These are phyloP conservation scores for Tolypocladium ovalisporum DNA, from an alignment of 2,329 filamentous ascomycete genomes.

Conservation along the genomic window DNA sequence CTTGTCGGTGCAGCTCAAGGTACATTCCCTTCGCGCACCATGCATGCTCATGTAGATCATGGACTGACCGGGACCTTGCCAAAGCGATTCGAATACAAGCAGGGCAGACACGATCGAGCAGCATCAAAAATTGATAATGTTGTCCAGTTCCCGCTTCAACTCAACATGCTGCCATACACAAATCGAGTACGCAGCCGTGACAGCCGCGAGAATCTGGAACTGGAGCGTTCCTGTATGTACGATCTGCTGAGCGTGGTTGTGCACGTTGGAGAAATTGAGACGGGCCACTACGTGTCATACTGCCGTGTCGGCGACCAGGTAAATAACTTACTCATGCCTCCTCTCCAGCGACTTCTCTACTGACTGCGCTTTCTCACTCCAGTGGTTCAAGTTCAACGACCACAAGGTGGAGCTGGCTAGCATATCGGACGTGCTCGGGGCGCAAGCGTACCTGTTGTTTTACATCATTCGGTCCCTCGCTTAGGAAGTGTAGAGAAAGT, in stretches of 20 bases:
- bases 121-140: conserved; percentile 82
- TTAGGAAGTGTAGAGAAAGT: neutral
- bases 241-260: conserved; percentile 85
- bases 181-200: conserved; percentile 47
- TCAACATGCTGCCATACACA: conserved; percentile 88
- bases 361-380: conserved; percentile 5
- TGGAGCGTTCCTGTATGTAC: conserved; percentile 62
- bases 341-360: conserved; percentile 1
- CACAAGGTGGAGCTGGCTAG: conserved; percentile 79
- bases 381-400: conserved; percentile 97
- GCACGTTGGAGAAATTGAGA: conserved; percentile 86
- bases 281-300: conserved; percentile 87
- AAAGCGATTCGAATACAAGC: conserved; percentile 63
- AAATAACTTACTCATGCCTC: conserved; percentile 1
- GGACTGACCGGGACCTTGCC: neutral
- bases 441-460: conserved; percentile 84
- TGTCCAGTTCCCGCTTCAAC: conserved; percentile 72
- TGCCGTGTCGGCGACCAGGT: conserved; percentile 65
- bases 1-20: conserved; percentile 86
- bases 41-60: neutral
- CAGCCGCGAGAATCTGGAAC: conserved; percentile 41
- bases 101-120: conserved; percentile 51
- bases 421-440: conserved; percentile 73
- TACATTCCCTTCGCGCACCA: conserved; percentile 21
- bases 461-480: conserved; percentile 60